phyloP scores from a whole-genome alignment of 805 yeast genomes.

The Barnettozyma californica region DNA sequence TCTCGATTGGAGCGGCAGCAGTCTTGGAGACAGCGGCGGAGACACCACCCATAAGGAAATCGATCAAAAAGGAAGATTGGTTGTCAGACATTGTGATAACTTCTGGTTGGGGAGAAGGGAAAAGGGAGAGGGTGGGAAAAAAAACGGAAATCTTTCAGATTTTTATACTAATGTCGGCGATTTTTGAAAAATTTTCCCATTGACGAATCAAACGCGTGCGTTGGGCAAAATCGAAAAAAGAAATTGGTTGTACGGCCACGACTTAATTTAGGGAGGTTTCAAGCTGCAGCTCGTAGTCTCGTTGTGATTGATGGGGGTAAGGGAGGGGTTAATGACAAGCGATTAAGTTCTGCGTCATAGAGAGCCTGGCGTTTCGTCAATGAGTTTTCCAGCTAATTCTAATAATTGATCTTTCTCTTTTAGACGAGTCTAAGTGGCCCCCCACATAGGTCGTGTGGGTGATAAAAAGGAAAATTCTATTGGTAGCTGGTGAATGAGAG shows the following conservation, averaged over 20 bases:
- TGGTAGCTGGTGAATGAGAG: background rate
- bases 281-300: background rate
- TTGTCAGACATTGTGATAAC: conserved; percentile 25
- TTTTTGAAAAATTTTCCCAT: conserved; percentile 6
- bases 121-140: conserved; percentile 1
- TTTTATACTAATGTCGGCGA: conserved; percentile 1
- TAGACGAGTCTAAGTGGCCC: background rate
- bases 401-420: background rate
- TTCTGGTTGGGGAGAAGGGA: conserved; percentile 4
- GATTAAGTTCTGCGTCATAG: background rate
- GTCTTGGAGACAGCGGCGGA: conserved; percentile 98
- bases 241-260: background rate
- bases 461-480: background rate
- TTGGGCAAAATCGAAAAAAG: conserved; percentile 1
- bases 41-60: conserved; percentile 97
- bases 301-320: background rate
- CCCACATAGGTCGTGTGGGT: background rate
- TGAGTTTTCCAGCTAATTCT: background rate
- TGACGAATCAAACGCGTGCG: conserved; percentile 6
- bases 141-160: background rate
- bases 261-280: background rate
- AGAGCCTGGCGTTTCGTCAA: background rate
- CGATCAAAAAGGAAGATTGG: conserved; percentile 47
- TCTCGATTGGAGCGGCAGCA: conserved; percentile 96
- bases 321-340: background rate